Evolutionary conservation across 345 rosid species (phyloP).

Genomic region (Populus ilicifolia): DNA sequence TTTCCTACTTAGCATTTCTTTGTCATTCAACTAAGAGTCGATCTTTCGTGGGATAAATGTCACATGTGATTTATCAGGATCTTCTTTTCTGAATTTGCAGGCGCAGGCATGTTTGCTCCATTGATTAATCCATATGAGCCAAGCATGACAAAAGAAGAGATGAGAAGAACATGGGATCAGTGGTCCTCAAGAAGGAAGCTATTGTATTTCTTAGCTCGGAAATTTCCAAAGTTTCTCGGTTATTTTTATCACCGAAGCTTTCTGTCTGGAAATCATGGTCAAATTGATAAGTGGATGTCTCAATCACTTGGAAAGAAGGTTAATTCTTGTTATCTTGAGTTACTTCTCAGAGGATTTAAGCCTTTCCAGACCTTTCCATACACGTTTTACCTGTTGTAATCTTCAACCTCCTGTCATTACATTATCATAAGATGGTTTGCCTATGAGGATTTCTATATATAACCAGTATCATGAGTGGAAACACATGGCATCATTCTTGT

Average conservation of each 20-base stretch:
- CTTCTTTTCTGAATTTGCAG: conserved; percentile 39
- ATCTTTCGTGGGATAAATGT: neutral
- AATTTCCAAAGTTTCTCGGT: conserved; percentile 61
- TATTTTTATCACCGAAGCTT: conserved; percentile 60
- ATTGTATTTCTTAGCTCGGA: conserved; percentile 60
- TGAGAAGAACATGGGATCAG: conserved; percentile 57
- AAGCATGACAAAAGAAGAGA: conserved; percentile 80
- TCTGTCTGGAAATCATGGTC: conserved; percentile 74
- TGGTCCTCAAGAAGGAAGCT: conserved; percentile 61
- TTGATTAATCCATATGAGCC: conserved; percentile 76
- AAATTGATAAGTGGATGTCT: conserved; percentile 69
- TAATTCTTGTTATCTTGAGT: conserved; percentile 12
- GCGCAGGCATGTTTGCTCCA: conserved; percentile 76
- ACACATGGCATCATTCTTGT: neutral
- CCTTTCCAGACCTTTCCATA: too few species aligned
- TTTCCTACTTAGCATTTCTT: neutral
- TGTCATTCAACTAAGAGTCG: neutral
- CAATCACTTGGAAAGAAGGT: conserved; percentile 68
- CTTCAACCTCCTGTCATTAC: neutral
- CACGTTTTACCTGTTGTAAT: neutral
- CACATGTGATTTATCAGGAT: neutral
- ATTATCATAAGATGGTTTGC: neutral
- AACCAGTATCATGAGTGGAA: neutral
- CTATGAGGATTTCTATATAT: neutral
- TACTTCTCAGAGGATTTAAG: neutral